Base-by-base conservation (phyloP, 352 stramenopile species). In the Phytophthora fragariaefolia region DNA sequence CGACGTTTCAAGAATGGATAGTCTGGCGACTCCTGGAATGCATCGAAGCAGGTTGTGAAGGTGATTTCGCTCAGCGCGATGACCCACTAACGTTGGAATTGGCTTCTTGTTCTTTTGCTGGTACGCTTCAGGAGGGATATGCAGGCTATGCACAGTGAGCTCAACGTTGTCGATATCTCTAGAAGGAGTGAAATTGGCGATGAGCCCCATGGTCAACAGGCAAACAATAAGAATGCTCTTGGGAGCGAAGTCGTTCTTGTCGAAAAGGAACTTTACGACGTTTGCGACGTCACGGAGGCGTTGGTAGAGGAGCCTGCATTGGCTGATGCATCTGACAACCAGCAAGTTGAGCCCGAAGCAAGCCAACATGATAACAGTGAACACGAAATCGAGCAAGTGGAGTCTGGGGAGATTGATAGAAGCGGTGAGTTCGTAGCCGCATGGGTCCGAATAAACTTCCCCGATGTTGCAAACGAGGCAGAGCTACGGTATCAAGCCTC, bases 401-500 rank as follows among this genome's bases (percentile, higher is more conserved):
- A 71, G 3, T 18, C 34, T 1, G n/a, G 43, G 2, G 47, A 53
- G 8, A 9, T 4, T 4, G 26, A 22, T 34, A 7, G 4, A 17
- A 26, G 9, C 18, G 27, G 47, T 6, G 58, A 34, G 2, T 73
- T 70, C 53, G 51, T 85, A 15, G 57, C 74, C 18, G 18, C 20
- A 4, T 87, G 78, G 78, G 75, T 87, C 38, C 61, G 47, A 40
- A 22, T 5, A n/a, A 87, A 72, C 40, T 87, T 87, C 28, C 66
- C 64, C 3, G 34, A 49, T 0, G 28, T 81, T 22, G 45, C 32
- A 8, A 67, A 43, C 26, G 74, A 76, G 61, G 27, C 13, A 7
- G 65, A 78, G 38, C 45, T 80, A 13, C 54, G 64, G 32, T 54
- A 34, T 27, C 42, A 56, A 52, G 32, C 7, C 8, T 4, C 52